Evolutionary conservation across 2,329 filamentous ascomycete species (phyloP).

Genomic region (Cryphonectria parasitica): DNA sequence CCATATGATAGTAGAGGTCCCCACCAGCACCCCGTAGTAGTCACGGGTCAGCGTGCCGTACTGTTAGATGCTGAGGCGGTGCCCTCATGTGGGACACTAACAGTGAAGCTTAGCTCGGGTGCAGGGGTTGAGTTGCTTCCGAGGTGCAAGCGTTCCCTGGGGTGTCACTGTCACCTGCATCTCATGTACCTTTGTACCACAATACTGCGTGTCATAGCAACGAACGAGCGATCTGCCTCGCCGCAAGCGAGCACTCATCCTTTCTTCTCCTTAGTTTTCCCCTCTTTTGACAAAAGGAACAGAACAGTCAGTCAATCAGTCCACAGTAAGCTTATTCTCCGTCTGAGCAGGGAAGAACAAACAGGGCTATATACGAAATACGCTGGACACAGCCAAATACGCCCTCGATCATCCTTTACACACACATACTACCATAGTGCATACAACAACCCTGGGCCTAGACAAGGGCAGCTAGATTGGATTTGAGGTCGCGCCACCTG

Average conservation of each 20-base stretch:
- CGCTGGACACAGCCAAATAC: not conserved
- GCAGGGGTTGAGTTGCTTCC: not conserved
- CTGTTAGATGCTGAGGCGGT: not conserved
- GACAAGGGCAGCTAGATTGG: not conserved
- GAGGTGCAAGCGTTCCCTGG: not conserved
- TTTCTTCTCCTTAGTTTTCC: not conserved
- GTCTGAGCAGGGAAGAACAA: not conserved
- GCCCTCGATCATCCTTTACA: not conserved
- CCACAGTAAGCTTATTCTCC: slow-evolving; percentile 8
- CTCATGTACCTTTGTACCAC: not conserved
- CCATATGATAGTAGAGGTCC: slow-evolving; percentile 4
- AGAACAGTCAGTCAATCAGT: not conserved
- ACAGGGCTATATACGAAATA: not conserved
- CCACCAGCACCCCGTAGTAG: not conserved
- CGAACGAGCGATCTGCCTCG: not conserved
- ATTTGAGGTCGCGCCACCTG: slow-evolving; percentile 2
- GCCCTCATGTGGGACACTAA: not conserved
- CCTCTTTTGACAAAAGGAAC: not conserved
- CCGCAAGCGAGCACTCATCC: not conserved
- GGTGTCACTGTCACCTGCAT: not conserved
- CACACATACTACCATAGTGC: not conserved
- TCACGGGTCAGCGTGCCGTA: not conserved
- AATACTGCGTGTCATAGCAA: not conserved
- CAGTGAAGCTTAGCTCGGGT: not conserved
- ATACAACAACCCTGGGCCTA: not conserved